These are phyloP conservation scores for Filobasidium wieringae DNA, from an alignment of 768 basidiomycete species.

Conservation along the genomic window DNA sequence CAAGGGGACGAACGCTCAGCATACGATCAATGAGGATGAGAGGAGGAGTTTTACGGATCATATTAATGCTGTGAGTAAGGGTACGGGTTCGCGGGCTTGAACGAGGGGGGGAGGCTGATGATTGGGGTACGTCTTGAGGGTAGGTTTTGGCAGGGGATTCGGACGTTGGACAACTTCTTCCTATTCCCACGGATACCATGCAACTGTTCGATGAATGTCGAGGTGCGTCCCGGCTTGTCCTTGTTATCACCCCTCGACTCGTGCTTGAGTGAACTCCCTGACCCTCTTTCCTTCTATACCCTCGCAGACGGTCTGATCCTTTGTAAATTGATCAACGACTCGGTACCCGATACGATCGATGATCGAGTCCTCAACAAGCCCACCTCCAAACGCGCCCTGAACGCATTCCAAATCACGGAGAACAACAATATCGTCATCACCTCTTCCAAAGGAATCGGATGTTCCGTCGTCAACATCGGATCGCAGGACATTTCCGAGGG, in stretches of 20 bases:
- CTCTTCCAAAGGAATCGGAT: conserved; percentile 94
- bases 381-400: conserved; percentile 46
- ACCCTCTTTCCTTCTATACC: neutral
- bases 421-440: conserved; percentile 99
- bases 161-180: conserved; percentile 68
- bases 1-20: conserved; percentile 77
- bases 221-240: conserved; percentile 40
- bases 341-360: conserved; percentile 98
- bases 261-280: neutral
- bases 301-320: conserved; percentile 75
- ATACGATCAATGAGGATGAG: conserved; percentile 96
- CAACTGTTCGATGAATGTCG: conserved; percentile 94
- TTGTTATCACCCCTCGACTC: neutral
- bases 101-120: neutral
- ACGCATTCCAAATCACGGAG: conserved; percentile 98
- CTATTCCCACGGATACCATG: conserved; percentile 93
- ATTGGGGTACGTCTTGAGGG: neutral
- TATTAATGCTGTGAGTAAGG: conserved; percentile 71
- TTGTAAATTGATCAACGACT: conserved; percentile 95
- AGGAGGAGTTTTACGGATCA: conserved; percentile 92
- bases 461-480: conserved; percentile 97
- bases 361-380: conserved; percentile 94
- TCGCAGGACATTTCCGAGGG: conserved; percentile 84
- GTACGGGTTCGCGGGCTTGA: neutral
- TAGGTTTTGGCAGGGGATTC: conserved; percentile 84